Base-by-base conservation (phyloP, 2,329 filamentous ascomycete species). In the Paecilomyces variotii region DNA sequence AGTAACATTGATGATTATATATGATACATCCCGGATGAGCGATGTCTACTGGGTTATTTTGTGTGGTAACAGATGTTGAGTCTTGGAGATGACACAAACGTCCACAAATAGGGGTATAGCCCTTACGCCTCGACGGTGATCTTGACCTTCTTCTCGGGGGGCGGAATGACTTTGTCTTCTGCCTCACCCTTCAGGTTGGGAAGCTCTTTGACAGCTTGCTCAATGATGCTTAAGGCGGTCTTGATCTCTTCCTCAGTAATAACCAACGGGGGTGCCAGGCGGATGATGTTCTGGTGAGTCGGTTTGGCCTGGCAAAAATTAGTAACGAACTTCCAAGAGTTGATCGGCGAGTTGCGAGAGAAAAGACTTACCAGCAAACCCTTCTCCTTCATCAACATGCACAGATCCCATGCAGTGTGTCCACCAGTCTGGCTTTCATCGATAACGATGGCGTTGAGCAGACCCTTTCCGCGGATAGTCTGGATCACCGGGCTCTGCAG, bases 281-380 rank as follows among this genome's bases (percentile, higher is more conserved):
- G 89, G 73, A 99, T 99, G 74, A 99, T 97, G 77, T 97, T 97
- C 71, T 96, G 88, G 76, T 99, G 94, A 5, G 94, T 99, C 30
- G 94, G 94, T 84, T 99, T 99, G 68, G 94, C 94, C 91, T 96
- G 73, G 35, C 27, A 9, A 50, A 26, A 30, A 54, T 56, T 63
- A 70, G 63, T 66, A 53, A 55, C 35, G 53, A 39, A 51, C 39
- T 11, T 28, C 53, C 7, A 5, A 19, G 25, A 28, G 25, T 9
- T 32, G 45, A 7, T 6, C 25, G 61, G 61, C 26, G 61, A 12
- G 32, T 34, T 12, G 10, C 1, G 32, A 11, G 30, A 45, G 4
- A 45, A 2, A 19, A 14, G 39, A 79, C 87, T 78, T 82, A 95
- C 91, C 83, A 99, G 75, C 58, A 99, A 79, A 60, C 94, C 94